Evolutionary conservation across 2,329 filamentous ascomycete species (phyloP), one percentile per base, ranked within the genome.

Genomic region (Colletotrichum eleusines): DNA sequence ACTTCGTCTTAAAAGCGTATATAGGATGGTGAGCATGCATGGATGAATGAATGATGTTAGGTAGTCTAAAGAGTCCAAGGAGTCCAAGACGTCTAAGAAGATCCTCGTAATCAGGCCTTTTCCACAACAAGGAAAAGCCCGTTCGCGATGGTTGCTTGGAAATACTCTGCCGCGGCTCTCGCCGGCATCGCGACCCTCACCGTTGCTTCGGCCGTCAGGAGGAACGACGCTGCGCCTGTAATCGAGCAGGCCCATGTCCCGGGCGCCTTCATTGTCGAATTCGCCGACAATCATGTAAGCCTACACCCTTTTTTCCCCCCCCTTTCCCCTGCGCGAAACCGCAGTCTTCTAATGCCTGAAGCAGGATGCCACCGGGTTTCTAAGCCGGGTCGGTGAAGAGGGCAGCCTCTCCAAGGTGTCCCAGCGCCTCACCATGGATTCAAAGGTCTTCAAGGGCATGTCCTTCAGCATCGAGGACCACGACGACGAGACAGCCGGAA

Each of bases 211-310:
- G 11, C 38, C 16, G 31, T 14, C 9, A n/a, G 54, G 64, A 58
- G 38, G 20, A 53, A 50, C 12, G 57, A 58, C 4, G 16, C 46
- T 9, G 44, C 38, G 4, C 69, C 69, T 14, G 26, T 81, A 1
- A 44, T 70, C 0, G 69, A 70, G 40, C 40, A 66, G 38, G 62
- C 40, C 0, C n/a, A 42, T n/a, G 74, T 88, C n/a, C 80, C 84
- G 0, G 85, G 86, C 18, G 83, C 83, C 16, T 88, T 84, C 76
- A 85, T 88, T 72, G 82, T 88, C 66, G 86, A 88, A 71, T 84
- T 88, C 50, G 82, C 86, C 42, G 83, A 86, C 38, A 80, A 80
- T 20, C 79, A 85, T 74, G 86, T 87, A 76, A 73, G 81, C 48
- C 14, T 46, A 28, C 35, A 26, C 57, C 2, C 35, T 54, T 26